Evolutionary conservation across 2,329 filamentous ascomycete species (phyloP).

Genomic region (Fusarium pininemorale): DNA sequence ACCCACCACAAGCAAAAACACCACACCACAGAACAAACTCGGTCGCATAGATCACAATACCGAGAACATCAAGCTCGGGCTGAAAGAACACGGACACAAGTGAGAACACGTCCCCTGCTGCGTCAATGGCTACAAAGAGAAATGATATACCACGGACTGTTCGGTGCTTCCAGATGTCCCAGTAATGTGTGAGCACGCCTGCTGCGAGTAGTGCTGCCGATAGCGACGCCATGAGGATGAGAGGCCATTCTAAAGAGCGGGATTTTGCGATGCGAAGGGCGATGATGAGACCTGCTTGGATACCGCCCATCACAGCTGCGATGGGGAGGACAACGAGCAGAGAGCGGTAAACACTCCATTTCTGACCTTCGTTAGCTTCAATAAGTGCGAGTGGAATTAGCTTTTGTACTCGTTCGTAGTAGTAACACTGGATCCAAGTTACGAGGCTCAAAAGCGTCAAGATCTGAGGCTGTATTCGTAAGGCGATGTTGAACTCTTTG

Average conservation of each 20-base stretch:
- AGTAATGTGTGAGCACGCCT: constrained; percentile 74
- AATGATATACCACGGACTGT: constrained; percentile 78
- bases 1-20: constrained; percentile 71
- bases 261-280: constrained; percentile 58
- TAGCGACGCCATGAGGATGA: constrained; percentile 72
- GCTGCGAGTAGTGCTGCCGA: constrained; percentile 70
- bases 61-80: constrained; percentile 65
- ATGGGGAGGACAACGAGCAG: constrained; percentile 60
- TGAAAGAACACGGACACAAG: constrained; percentile 72
- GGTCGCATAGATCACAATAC: constrained; percentile 72
- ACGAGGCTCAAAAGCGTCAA: constrained; percentile 53
- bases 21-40: constrained; percentile 74
- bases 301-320: constrained; percentile 64
- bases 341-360: constrained; percentile 62
- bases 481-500: constrained; percentile 52
- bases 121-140: constrained; percentile 76
- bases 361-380: constrained; percentile 47
- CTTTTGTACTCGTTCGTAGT: constrained; percentile 49
- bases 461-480: constrained; percentile 56
- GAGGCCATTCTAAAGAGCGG: constrained; percentile 64
- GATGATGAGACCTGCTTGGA: constrained; percentile 68
- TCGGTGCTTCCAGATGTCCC: constrained; percentile 72
- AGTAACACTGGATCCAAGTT: constrained; percentile 56
- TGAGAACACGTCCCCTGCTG: constrained; percentile 73
- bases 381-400: rapidly evolving